Conservation (phyloP, 805 yeast genomes). For the Ogataea sp. region DNA sequence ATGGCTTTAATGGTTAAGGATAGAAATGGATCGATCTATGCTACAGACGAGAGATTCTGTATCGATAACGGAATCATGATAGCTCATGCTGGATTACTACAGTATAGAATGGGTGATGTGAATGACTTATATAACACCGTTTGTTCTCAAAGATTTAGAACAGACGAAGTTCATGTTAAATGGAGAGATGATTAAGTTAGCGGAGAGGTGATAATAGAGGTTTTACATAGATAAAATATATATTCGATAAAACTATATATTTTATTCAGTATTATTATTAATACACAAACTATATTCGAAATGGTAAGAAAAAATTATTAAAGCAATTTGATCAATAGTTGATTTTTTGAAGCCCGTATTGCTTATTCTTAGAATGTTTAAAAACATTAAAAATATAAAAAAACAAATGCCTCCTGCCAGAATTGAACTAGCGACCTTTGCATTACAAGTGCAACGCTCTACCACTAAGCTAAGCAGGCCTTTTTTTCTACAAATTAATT, state of each 20-base stretch:
- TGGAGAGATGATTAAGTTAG: conserved; percentile 64
- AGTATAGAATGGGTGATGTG: conserved; percentile 74
- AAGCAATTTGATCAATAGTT: no score
- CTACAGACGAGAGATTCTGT: conserved; percentile 95
- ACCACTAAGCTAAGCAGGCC: conserved; percentile 99
- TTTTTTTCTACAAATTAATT: no score
- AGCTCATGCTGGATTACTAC: conserved; percentile 92
- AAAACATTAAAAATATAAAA: conserved; percentile 6
- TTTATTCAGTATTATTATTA: no score
- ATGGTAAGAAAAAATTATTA: no score
- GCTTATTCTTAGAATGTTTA: conserved; percentile 9
- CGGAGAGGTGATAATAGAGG: no score
- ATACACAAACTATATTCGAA: no score
- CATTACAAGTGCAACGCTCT: conserved; percentile 99
- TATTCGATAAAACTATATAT: no score
- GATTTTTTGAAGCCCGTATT: no score
- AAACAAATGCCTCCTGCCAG: conserved; percentile 64
- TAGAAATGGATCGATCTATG: conserved; percentile 80
- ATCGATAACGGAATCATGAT: conserved; percentile 98
- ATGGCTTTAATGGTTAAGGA: conserved; percentile 93
- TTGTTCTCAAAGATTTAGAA: conserved; percentile 88
- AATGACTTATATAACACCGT: conserved; percentile 58
- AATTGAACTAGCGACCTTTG: conserved; percentile 94
- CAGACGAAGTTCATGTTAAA: conserved; percentile 84
- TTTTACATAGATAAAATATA: no score